Evolutionary conservation across 2,329 filamentous ascomycete species (phyloP), one percentile per base, ranked within the genome.

Genomic region (Xylaria sp.): DNA sequence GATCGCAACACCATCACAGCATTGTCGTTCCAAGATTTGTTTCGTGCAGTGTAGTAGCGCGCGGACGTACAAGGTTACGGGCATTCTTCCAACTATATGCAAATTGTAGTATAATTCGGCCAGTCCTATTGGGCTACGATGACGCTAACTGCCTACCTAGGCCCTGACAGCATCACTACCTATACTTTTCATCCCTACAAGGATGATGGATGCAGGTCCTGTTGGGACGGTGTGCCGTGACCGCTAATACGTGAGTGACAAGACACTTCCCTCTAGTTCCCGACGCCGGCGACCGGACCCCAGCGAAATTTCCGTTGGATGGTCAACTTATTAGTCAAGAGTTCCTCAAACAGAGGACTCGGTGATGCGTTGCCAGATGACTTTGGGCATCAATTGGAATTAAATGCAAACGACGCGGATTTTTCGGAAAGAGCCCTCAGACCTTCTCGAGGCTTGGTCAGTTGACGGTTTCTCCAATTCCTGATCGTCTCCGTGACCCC

Each of bases 381-480:
- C 51, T 8, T 68, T 57, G 62, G 62, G 59, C 55, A 62, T 60
- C 61, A 66, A 70, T 56, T 68, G 39, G 58, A 67, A 62, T 70
- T 65, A 10, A 18, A 33, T 23, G 15, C 28, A 69, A 57, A 70
- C 66, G 69, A 71, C 72, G 70, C 71, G 67, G 65, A 71, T 72
- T 67, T 58, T 41, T 49, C 69, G 72, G 74, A 74, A 48, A 73
- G 48, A 59, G 64, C 65, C 56, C 62, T 62, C 59, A 64, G 63
- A 64, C 66, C 65, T 67, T 52, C 54, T 68, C 63, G 67, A 64
- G 60, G 41, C 65, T 25, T 59, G 68, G 72, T 72, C 64, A 71
- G 68, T 71, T 73, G 70, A 67, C 71, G 56, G 48, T 60, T 69
- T 67, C 62, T 64, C 69, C 61, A 69, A 64, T 67, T 66, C 65